A percentile compares a stretch with the other conserved stretches of the same genome.
Conservation (phyloP, 345 rosid species). For the Linum usitatissimum region DNA sequence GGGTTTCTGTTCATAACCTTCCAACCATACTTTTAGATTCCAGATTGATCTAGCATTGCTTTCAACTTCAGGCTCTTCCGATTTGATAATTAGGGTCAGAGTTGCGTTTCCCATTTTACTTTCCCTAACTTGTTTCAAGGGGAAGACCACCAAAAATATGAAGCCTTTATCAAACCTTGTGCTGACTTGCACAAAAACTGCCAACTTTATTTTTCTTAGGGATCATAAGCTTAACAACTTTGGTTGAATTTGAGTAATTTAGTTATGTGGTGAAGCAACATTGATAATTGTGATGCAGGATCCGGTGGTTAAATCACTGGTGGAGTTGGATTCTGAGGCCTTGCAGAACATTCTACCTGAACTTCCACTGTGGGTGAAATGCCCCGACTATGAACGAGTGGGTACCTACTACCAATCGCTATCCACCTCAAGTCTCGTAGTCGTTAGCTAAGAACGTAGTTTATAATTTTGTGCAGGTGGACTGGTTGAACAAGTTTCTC, state of each 20-base stretch:
- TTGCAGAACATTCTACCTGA: constrained; percentile 51
- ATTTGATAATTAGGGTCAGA: too few relatives aligned
- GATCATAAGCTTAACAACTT: background rate
- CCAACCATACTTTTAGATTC: background rate
- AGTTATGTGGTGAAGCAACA: background rate
- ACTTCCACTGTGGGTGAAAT: constrained; percentile 67
- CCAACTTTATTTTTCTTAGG: background rate
- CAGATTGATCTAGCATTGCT: background rate
- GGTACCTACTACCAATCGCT: constrained; percentile 1
- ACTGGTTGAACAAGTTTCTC: constrained; percentile 64
- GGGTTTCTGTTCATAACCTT: background rate
- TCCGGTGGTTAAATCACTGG: constrained; percentile 37
- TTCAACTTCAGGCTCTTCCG: background rate
- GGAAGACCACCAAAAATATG: too few relatives aligned
- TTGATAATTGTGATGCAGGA: constrained; percentile 30
- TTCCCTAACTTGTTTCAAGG: too few relatives aligned
- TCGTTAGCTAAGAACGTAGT: background rate
- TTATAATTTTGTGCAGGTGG: constrained; percentile 30
- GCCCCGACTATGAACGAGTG: constrained; percentile 67
- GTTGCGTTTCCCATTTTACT: too few relatives aligned
- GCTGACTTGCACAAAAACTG: background rate
- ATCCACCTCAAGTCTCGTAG: background rate
- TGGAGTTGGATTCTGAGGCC: constrained; percentile 30
- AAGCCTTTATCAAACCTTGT: background rate
- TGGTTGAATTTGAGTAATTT: too few relatives aligned